These are phyloP conservation scores for Aegilops umbellulata DNA, from an alignment of 176 grass and related monocot species.

Conservation along the genomic window DNA sequence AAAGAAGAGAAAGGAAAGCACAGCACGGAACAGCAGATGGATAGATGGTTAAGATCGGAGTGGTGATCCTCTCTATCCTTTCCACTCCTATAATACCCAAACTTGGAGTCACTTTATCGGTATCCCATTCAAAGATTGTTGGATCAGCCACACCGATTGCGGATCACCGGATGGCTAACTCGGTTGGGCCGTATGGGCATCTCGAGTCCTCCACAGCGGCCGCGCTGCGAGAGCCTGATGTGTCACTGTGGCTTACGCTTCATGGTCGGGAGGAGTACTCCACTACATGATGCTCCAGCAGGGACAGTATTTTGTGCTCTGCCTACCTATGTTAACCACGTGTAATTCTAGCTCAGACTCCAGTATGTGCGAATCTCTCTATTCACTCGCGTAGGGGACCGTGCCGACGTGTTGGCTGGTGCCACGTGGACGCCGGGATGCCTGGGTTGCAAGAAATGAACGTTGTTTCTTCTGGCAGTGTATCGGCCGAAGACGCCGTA, in stretches of 20 bases:
- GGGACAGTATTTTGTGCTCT: neutral
- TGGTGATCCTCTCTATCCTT: constrained; percentile 44
- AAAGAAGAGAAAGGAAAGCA: constrained; percentile 59
- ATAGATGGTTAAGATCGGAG: constrained; percentile 49
- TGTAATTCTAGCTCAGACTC: neutral
- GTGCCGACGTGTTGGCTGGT: neutral
- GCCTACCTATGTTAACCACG: neutral
- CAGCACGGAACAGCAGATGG: constrained; percentile 1
- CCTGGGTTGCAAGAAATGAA: constrained; percentile 16
- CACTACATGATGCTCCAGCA: neutral
- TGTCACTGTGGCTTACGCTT: constrained; percentile 24
- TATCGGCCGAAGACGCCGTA: too few species aligned
- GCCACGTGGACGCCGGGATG: constrained; percentile 34
- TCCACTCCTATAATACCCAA: constrained; percentile 39
- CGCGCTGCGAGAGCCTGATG: constrained; percentile 11
- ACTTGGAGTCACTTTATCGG: constrained; percentile 21
- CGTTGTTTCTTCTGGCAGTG: neutral
- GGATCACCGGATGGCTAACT: neutral
- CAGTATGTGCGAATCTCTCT: neutral
- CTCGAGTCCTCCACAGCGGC: constrained; percentile 33
- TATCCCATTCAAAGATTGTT: constrained; percentile 17
- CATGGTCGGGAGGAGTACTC: neutral
- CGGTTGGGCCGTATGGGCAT: constrained; percentile 8
- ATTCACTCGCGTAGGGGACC: neutral
- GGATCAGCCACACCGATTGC: constrained; percentile 27